Evolutionary conservation across 2,329 filamentous ascomycete species (phyloP), one percentile per base, ranked within the genome.

Genomic region (Akanthomyces dipterigenus): DNA sequence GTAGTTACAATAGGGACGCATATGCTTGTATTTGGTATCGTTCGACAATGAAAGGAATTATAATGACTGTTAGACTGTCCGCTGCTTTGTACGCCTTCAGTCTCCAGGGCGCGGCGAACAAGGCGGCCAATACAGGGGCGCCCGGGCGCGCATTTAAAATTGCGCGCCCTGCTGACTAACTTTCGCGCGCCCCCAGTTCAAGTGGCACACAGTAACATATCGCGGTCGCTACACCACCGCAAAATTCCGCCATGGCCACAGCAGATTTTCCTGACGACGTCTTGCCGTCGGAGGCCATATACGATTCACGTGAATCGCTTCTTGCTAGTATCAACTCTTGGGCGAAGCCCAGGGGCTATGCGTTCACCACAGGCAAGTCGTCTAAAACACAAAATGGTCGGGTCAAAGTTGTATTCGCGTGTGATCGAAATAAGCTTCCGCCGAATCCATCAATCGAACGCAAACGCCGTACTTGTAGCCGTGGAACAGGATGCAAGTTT

Each of bases 351-450:
- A 26, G 61, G 50, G 62, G 64, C 12, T 66, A 66, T 63, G 63
- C 62, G 18, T 66, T 66, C 34, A 64, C 48, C 5, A 66, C 62
- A 7, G 59, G 65, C 5, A 65, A 63, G 46, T 65, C 65, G 31
- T 31, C 28, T 1, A 66, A 63, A 42, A 64, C 51, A 11, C 53
- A 38, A 20, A 66, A 58, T 43, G 63, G 65, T 18, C 36, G 61
- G 22, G 50, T 63, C 3, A 64, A 38, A 38, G 57, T 66, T 62
- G 18, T 36, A 9, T 65, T 55, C 54, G 61, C 56, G 1, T 65
- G 63, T 43, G 56, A 62, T 62, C 59, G 61, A 22, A 62, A 58
- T 24, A 45, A 38, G 43, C 53, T 53, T 49, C 62, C 53, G 26
- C 62, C 63, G 62, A 55, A 31, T 36, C 3, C 40, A 43, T n/a